Conservation (phyloP, 2,329 filamentous ascomycete genomes). For the Fusarium austroafricanum region DNA sequence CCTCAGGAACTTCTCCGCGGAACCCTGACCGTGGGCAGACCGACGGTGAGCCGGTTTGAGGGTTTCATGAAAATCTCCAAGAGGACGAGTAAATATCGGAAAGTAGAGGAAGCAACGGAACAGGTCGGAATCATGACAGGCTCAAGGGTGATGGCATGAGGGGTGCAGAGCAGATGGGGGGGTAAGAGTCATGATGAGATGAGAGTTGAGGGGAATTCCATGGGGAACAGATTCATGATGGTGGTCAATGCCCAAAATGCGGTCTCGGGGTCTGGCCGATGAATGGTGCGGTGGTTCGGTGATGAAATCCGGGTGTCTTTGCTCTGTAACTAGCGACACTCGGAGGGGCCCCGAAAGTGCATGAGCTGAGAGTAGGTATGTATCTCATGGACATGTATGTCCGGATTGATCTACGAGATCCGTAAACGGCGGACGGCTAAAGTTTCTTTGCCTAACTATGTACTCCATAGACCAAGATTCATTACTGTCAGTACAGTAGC, state of each 20-base stretch:
- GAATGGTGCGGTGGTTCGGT: conserved; percentile 17
- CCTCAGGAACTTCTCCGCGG: conserved; percentile 15
- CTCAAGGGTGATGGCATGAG: conserved; percentile 11
- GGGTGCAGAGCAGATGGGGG: conserved; percentile 19
- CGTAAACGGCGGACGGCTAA: conserved; percentile 22
- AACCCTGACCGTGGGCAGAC: conserved; percentile 35
- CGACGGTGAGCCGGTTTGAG: conserved; percentile 26
- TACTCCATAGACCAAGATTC: neutral
- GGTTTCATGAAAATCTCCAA: too few relatives aligned
- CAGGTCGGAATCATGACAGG: conserved; percentile 27
- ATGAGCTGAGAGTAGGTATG: neutral
- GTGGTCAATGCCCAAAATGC: conserved; percentile 6
- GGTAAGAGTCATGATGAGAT: conserved; percentile 14
- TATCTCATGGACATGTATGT: conserved; percentile 30
- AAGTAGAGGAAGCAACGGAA: conserved; percentile 28
- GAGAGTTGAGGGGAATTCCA: conserved; percentile 12
- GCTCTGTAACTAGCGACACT: neutral
- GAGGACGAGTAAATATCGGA: conserved; percentile 29
- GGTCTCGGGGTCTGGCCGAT: conserved; percentile 12
- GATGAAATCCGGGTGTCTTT: conserved; percentile 9
- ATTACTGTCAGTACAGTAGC: neutral
- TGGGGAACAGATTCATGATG: conserved; percentile 30
- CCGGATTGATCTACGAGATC: conserved; percentile 17
- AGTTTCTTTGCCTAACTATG: neutral
- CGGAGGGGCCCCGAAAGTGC: conserved; percentile 29